Evolutionary conservation across 192 early-diverging fungal species (phyloP).

Genomic region (Linnemannia zychae): DNA sequence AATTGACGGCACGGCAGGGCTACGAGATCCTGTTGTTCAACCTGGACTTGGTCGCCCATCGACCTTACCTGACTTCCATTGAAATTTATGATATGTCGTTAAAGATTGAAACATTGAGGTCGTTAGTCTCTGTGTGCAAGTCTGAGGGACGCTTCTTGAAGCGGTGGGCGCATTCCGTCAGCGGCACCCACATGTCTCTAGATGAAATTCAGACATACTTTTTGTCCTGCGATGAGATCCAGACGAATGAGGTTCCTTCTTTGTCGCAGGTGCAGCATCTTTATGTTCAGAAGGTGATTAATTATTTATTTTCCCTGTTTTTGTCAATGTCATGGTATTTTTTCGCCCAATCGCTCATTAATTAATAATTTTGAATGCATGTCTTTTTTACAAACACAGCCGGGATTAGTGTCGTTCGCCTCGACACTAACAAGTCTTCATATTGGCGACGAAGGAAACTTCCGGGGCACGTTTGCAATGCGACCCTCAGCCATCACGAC

Average conservation of each 20-base stretch:
- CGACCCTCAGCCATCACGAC: not conserved
- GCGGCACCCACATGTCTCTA: not conserved
- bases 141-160: constrained; percentile 11
- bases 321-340: too few relatives aligned
- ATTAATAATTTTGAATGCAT: not conserved
- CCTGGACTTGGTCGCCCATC: not conserved
- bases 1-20: constrained; percentile 19
- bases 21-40: constrained; percentile 16
- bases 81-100: constrained; percentile 25
- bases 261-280: constrained; percentile 21
- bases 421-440: constrained; percentile 34
- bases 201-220: constrained; percentile 2
- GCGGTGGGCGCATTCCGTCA: constrained; percentile 4
- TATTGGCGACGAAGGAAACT: constrained; percentile 17
- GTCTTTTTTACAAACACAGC: not conserved
- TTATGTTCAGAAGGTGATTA: constrained; percentile 44
- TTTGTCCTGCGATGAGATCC: not conserved
- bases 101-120: constrained; percentile 22
- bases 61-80: constrained; percentile 10
- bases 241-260: constrained; percentile 11
- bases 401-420: constrained; percentile 1
- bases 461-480: not conserved
- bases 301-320: not conserved
- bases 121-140: constrained; percentile 2
- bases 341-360: not conserved